phyloP scores from a whole-genome alignment of 345 rosid species.

The Linum tenue region DNA sequence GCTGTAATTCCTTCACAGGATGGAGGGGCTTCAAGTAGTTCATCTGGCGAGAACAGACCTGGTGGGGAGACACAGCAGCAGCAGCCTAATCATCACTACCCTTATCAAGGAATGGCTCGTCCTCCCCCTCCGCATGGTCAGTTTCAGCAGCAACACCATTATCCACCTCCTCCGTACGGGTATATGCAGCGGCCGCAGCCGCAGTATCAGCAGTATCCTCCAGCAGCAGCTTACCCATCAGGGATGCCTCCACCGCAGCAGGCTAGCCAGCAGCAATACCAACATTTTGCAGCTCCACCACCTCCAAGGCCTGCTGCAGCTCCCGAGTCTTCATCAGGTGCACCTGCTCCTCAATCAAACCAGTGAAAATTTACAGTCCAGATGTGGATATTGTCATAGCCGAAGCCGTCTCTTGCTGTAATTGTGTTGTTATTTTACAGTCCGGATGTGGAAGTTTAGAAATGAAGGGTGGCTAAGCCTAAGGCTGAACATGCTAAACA shows the following conservation, averaged over 20 bases:
- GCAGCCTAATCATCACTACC: slow-evolving; percentile 45
- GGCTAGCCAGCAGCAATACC: slow-evolving; percentile 32
- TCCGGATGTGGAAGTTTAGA: no score
- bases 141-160: slow-evolving; percentile 43
- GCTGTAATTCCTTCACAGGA: slow-evolving; percentile 70
- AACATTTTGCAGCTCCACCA: slow-evolving; percentile 27
- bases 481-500: no score
- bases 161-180: slow-evolving; percentile 59
- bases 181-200: slow-evolving; percentile 49
- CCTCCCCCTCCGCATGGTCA: slow-evolving; percentile 35
- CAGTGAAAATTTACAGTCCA: not conserved
- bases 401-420: no score
- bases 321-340: slow-evolving; percentile 13
- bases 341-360: slow-evolving; percentile 2
- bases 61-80: slow-evolving; percentile 28
- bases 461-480: no score
- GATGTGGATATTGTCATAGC: not conserved
- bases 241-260: slow-evolving; percentile 34
- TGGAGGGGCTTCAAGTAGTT: slow-evolving; percentile 28
- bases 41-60: slow-evolving; percentile 39
- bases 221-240: slow-evolving; percentile 26
- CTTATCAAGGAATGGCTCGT: slow-evolving; percentile 33
- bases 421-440: no score
- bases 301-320: slow-evolving; percentile 21
- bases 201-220: slow-evolving; percentile 53